These are phyloP conservation scores for Cucumis sativus DNA, from an alignment of 306 rosid genomes.

Conservation along the genomic window Cucumber_9930_V3 NC_026658.2:6451001-6451500, in stretches of 20 bases:
- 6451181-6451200: not conserved
- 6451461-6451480: not conserved
- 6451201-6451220: not conserved
- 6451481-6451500: constrained; percentile 40
- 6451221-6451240: not conserved
- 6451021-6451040: not conserved
- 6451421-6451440: too few relatives aligned
- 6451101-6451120: not conserved
- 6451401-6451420: not conserved
- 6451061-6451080: too few relatives aligned
- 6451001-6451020: not conserved
- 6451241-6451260: not conserved
- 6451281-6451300: not conserved
- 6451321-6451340: not conserved
- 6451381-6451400: not conserved
- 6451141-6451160: not conserved
- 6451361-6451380: not conserved
- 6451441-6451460: not conserved
- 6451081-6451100: not conserved
- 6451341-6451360: not conserved
- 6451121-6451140: not conserved
- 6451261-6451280: not conserved
- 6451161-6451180: not conserved
- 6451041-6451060: too few relatives aligned
- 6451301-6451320: not conserved